These are phyloP conservation scores for Hyphopichia pseudoburtonii DNA, from an alignment of 1,139 yeast species.

Conservation along the genomic window DNA sequence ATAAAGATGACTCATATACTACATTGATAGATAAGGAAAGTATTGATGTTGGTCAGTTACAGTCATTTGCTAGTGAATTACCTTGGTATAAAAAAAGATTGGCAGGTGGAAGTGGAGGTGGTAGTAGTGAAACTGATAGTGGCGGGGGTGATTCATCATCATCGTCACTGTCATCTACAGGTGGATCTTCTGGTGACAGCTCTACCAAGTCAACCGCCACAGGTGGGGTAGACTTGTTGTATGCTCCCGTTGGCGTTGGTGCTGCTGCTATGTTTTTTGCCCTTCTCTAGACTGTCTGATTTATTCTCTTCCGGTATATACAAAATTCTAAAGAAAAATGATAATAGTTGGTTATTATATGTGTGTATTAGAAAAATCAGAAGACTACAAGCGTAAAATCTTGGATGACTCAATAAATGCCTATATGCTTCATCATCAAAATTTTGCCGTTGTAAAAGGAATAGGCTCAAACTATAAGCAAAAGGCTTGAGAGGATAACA, in stretches of 20 bases:
- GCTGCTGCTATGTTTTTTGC: constrained; percentile 7
- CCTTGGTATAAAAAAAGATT: constrained; percentile 27
- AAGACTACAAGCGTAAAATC: background rate
- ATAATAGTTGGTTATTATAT: background rate
- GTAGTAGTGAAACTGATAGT: constrained; percentile 1
- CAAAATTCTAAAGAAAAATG: too few species aligned
- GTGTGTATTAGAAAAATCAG: too few species aligned
- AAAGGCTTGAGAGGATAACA: too few species aligned
- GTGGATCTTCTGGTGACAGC: background rate
- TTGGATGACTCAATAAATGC: background rate
- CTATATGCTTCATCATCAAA: background rate
- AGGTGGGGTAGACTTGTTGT: constrained; percentile 3
- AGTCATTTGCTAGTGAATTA: constrained; percentile 30
- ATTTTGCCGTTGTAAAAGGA: background rate
- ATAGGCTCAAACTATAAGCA: too few species aligned
- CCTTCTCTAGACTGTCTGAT: background rate
- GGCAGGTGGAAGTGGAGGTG: background rate
- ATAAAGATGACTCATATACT: constrained; percentile 39
- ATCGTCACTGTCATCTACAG: constrained; percentile 2
- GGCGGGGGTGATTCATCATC: constrained; percentile 1
- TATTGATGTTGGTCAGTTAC: constrained; percentile 21
- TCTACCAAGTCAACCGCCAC: background rate
- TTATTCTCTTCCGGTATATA: too few species aligned
- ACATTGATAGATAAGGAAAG: constrained; percentile 26
- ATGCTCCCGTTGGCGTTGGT: constrained; percentile 9